These are phyloP conservation scores for Aechmea fasciata DNA, from an alignment of 176 grass and related monocot species.

Conservation along the genomic window DNA sequence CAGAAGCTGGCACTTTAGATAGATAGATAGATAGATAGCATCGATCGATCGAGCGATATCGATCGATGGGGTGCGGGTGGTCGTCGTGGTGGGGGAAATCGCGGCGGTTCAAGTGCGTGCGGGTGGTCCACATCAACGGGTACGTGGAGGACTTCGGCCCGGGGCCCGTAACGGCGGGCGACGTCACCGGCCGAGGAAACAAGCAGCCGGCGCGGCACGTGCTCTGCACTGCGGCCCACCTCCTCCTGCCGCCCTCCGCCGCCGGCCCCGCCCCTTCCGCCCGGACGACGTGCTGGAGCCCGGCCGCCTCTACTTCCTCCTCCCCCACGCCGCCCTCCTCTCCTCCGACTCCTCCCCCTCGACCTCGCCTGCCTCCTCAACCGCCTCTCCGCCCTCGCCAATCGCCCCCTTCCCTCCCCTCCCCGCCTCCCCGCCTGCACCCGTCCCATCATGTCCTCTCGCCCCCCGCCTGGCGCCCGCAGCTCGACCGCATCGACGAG, in stretches of 20 bases:
- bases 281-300: slow-evolving; percentile 58
- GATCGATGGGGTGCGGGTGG: slow-evolving; percentile 41
- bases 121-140: slow-evolving; percentile 94
- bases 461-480: too few relatives aligned
- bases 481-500: slow-evolving; percentile 57
- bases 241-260: slow-evolving; percentile 27
- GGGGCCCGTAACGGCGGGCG: slow-evolving; percentile 41
- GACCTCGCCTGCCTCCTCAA: slow-evolving; percentile 86
- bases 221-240: slow-evolving; percentile 62
- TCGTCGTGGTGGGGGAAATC: slow-evolving; percentile 20
- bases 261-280: slow-evolving; percentile 38
- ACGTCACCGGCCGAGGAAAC: slow-evolving; percentile 24
- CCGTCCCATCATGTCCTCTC: too few relatives aligned
- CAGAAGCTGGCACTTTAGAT: too few relatives aligned
- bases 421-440: too few relatives aligned
- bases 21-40: too few relatives aligned
- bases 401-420: neutral
- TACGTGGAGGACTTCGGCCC: slow-evolving; percentile 76
- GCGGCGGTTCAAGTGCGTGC: slow-evolving; percentile 41
- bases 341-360: slow-evolving; percentile 64
- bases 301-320: slow-evolving; percentile 78
- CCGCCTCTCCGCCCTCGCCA: slow-evolving; percentile 54
- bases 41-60: too few relatives aligned
- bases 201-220: slow-evolving; percentile 26
- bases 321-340: slow-evolving; percentile 66